These are phyloP conservation scores for Hawksworthiomyces lignivorus DNA, from an alignment of 2,329 filamentous ascomycete genomes.

Conservation along the genomic window DNA sequence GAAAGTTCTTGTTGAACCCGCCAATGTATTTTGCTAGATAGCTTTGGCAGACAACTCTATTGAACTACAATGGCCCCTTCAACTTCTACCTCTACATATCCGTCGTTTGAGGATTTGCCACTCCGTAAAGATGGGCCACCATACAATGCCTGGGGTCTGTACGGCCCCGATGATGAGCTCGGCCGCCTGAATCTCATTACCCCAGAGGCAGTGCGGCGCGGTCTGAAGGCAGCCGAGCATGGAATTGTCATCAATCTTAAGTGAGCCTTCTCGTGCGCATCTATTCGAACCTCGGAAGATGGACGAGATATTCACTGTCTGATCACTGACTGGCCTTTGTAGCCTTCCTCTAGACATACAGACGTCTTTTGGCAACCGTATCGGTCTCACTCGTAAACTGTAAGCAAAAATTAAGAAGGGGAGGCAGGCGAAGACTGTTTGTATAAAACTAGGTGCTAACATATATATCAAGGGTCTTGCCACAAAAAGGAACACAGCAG, in stretches of 20 bases:
- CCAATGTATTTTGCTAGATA: too few species aligned
- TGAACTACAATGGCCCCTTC: too few species aligned
- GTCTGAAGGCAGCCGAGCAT: constrained; percentile 2
- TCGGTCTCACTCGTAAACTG: not conserved
- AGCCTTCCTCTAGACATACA: not conserved
- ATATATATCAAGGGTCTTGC: not conserved
- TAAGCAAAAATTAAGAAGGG: not conserved
- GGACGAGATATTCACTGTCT: too few species aligned
- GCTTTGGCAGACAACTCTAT: too few species aligned
- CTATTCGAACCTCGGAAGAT: too few species aligned
- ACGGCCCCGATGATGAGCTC: constrained; percentile 37
- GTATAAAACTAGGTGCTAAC: too few species aligned
- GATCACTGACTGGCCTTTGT: not conserved
- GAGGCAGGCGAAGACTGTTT: too few species aligned
- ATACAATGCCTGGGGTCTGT: constrained; percentile 36
- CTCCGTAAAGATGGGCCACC: constrained; percentile 11
- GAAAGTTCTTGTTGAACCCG: too few species aligned
- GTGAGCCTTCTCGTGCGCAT: not conserved
- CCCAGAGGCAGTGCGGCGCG: constrained; percentile 4
- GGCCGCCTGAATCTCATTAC: constrained; percentile 12
- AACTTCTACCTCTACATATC: too few species aligned
- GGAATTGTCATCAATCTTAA: constrained; percentile 5
- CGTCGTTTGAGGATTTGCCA: constrained; percentile 2
- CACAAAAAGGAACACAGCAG: not conserved
- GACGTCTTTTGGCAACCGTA: not conserved